A percentile compares a stretch with the other conserved stretches of the same genome.
Evolutionary conservation across 1,284 basidiomycete genomes (phyloP).

Genomic region (Vanrija sp.): DNA sequence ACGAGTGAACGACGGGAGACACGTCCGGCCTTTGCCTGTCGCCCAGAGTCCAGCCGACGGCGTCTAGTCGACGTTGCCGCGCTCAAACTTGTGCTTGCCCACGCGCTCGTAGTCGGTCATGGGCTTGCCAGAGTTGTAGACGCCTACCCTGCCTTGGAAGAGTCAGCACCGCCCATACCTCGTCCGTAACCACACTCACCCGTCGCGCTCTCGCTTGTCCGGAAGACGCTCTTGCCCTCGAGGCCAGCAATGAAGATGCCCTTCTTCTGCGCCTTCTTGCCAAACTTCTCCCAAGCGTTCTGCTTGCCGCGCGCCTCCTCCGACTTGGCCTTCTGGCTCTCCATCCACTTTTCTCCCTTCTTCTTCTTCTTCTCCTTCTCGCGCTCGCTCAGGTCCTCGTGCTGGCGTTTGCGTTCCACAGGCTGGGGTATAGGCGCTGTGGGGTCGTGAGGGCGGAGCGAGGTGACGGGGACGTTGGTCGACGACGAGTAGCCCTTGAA

Average conservation of each 20-base stretch:
- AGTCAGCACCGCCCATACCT: constrained; percentile 20
- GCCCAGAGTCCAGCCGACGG: too few relatives aligned
- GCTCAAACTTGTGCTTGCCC: constrained; percentile 76
- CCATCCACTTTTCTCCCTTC: constrained; percentile 93
- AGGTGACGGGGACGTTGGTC: constrained; percentile 73
- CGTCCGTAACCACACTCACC: constrained; percentile 65
- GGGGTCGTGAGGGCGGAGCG: constrained; percentile 60
- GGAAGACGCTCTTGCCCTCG: constrained; percentile 88
- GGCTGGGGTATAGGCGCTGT: constrained; percentile 53
- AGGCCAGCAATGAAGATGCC: constrained; percentile 76
- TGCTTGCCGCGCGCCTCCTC: constrained; percentile 87
- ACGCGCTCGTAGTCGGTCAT: constrained; percentile 73
- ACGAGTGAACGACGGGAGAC: too few relatives aligned
- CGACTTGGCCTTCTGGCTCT: constrained; percentile 77
- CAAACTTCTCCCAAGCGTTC: constrained; percentile 94
- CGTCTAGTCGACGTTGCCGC: constrained; percentile 67
- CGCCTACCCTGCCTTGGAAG: constrained; percentile 64
- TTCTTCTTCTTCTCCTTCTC: constrained; percentile 89
- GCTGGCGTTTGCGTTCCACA: constrained; percentile 68
- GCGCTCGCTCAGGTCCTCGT: constrained; percentile 68
- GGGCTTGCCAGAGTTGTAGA: constrained; percentile 87
- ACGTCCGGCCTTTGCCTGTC: too few relatives aligned
- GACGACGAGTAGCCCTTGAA: constrained; percentile 94
- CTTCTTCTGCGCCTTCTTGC: constrained; percentile 94
- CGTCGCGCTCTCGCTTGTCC: constrained; percentile 88